A percentile compares a stretch with the other conserved stretches of the same genome.
Evolutionary conservation across 352 stramenopile species (phyloP).

Genomic region (Pythium biforme): DNA sequence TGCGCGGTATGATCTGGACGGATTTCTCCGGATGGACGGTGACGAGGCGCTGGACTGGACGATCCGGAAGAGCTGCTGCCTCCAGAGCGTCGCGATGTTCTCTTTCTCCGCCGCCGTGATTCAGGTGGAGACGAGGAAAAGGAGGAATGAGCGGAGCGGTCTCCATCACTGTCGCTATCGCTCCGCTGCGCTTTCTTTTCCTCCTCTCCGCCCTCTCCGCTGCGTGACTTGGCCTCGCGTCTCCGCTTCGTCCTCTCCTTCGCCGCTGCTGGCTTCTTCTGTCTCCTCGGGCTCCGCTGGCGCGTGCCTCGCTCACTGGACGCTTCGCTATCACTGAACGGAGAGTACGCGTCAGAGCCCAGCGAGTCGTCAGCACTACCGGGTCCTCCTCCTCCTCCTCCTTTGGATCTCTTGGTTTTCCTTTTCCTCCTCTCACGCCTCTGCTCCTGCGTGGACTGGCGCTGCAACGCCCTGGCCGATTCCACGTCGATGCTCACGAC

Average conservation of each 20-base stretch:
- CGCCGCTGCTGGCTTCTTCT: not conserved
- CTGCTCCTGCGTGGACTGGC: not conserved
- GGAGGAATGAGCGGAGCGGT: not conserved
- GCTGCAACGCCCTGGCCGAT: constrained; percentile 29
- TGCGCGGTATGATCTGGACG: not conserved
- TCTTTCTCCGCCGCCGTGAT: not conserved
- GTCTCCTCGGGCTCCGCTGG: not conserved
- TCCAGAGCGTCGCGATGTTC: not conserved
- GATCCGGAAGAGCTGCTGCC: not conserved
- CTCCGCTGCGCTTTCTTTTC: constrained; percentile 5
- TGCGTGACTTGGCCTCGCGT: not conserved
- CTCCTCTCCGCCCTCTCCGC: not conserved
- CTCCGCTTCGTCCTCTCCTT: not conserved
- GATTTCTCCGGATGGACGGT: not conserved
- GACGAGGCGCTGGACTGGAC: not conserved
- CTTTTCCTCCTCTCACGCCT: not conserved
- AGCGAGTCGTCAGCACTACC: constrained; percentile 24
- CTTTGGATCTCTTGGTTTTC: not conserved
- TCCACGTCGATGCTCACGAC: constrained; percentile 50
- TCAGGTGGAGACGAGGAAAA: not conserved
- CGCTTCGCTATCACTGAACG: constrained; percentile 19
- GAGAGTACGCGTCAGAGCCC: constrained; percentile 38
- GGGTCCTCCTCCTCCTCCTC: not conserved
- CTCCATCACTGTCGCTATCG: not conserved
- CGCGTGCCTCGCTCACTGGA: not conserved